Conservation (phyloP, 768 basidiomycete species). For the Hericium rajendrae region DNA sequence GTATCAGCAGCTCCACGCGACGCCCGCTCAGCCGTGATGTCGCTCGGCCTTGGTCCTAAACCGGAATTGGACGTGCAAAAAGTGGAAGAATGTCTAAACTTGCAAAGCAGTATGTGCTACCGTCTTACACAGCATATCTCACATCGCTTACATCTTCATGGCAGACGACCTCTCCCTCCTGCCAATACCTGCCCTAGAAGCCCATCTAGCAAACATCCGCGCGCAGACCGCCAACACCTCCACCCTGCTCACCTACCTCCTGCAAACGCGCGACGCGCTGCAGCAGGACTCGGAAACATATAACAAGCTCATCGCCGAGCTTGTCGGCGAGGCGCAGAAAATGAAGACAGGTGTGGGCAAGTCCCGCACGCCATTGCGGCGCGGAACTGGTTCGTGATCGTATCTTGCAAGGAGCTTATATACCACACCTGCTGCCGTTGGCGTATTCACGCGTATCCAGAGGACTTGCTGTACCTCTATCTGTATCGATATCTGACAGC, state of each 20-base stretch:
- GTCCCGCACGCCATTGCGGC: constrained; percentile 33
- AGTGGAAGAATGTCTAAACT: constrained; percentile 54
- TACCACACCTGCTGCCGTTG: not conserved
- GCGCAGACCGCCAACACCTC: constrained; percentile 69
- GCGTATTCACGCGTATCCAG: not conserved
- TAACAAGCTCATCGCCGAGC: constrained; percentile 82
- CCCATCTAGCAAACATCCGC: constrained; percentile 57
- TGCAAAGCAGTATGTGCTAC: constrained; percentile 50
- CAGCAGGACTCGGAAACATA: constrained; percentile 87
- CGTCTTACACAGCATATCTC: not conserved
- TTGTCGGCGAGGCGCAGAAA: constrained; percentile 89
- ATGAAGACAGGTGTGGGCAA: constrained; percentile 50
- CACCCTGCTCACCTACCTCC: constrained; percentile 63
- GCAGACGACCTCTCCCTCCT: constrained; percentile 66
- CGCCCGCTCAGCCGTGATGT: constrained; percentile 19
- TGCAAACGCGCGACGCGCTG: constrained; percentile 72
- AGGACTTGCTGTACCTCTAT: not conserved
- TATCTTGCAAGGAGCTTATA: not conserved
- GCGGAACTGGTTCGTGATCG: constrained; percentile 24
- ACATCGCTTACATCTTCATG: not conserved
- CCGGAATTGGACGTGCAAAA: constrained; percentile 63
- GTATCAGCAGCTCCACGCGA: constrained; percentile 25
- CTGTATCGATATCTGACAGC: not conserved
- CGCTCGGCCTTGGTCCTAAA: constrained; percentile 59
- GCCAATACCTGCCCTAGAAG: constrained; percentile 57